Base-by-base conservation (phyloP, 2,329 filamentous ascomycete species). In the Trichophyton simii region DNA sequence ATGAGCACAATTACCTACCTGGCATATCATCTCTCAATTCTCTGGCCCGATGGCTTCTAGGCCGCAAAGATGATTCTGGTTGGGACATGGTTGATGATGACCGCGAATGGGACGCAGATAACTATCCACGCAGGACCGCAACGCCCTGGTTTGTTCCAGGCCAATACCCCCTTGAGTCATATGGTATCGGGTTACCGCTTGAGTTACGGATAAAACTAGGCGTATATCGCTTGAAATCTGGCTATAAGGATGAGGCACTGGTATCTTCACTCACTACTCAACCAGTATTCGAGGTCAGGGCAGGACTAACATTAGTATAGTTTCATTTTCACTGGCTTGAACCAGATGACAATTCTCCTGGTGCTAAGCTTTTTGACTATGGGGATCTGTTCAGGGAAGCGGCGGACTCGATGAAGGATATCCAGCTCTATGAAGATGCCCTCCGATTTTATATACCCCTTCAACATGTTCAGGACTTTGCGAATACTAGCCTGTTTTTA, bases 171-270 rank as follows among this genome's bases (percentile, higher is more conserved):
- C 69, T 75, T 3, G 77, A 80, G 4, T 76, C 80, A 0, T 96
- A 96, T 71, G 91, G 89, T 0, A 73, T 80, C 44, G 84, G 85
- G 0, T 77, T 96, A 44, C 92, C 91, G 0, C 72, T 91, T 3
- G 91, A 96, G 66, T 78, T 99, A 48, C 85, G 92, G 20, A 83
- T 89, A 34, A 94, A 92, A 70, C 77, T 99, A 65, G 92, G 89
- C 2, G 77, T 92, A 3, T 92, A 90, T 70, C 85, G 94, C n/a
- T 75, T 96, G 41, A 85, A 84, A 61, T 77, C 89, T 63, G 84
- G 83, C 0, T 70, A 82, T 64, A 73, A 79, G 22, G 76, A 83
- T 13, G 92, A 97, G 76, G 91, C 89, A 18, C 79, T 88, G 75
- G 87, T 89, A 78, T 76, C 81, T 75, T 11, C 13, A 61, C 34